Evolutionary conservation across 2,329 filamentous ascomycete genomes (phyloP), one percentile per base, ranked within the genome.

Genomic region (Pseudogymnoascus pannorum): DNA sequence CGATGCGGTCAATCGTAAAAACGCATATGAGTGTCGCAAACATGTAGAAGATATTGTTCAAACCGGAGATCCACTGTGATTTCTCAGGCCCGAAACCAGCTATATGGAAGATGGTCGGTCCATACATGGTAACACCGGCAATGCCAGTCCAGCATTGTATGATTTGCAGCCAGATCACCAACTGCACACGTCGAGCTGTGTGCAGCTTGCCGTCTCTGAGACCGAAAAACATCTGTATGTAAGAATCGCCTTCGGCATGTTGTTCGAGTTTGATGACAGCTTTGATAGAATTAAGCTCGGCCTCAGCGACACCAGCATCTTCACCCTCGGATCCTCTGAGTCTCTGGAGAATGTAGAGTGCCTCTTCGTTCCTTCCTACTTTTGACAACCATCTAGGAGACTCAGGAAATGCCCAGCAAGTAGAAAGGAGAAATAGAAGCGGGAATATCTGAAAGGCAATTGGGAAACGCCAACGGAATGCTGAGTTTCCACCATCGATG

Each of bases 61-160:
- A 64, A 6, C 84, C 85, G 58, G 79, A 81, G 58, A 88, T 83
- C 85, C 85, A 88, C 63, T 85, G 80, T 8, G 81, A 80, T 69
- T 87, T 84, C 57, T 75, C 72, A 0, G 82, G 77, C 61, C 80
- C 77, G 65, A 87, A 87, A 0, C 87, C 87, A 1, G 87, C 86
- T 51, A 87, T 87, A 4, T 81, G 79, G 69, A 88, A 89, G 61
- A 89, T 81, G 1, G 76, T 61, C 8, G 48, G 51, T 24, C 62
- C 60, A 35, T 61, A 85, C 33, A 89, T 79, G 0, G 86, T 88
- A 2, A 89, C 84, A 42, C 85, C 86, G 0, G 86, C 85, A 63
- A 89, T 89, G 0, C 87, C 85, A 59, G 85, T 80, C 84, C 86
- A 88, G 67, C 87, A 82, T 68, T 88, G 86, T 68, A 89, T 81